Evolutionary conservation across 345 rosid genomes (phyloP).

Genomic region (Carallia brachiata): DNA sequence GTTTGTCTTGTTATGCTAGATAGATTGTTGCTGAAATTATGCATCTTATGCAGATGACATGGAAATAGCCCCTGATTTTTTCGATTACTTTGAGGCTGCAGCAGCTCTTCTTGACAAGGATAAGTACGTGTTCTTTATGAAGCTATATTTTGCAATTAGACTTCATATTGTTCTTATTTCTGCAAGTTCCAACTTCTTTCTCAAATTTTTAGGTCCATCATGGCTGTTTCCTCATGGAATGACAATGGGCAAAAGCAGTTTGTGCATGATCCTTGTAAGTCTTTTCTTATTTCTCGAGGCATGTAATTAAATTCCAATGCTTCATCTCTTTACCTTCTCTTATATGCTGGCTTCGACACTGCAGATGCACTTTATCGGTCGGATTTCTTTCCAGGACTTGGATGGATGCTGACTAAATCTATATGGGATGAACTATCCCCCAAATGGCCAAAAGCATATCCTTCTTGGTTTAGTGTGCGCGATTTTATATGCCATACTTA

Average conservation of each 20-base stretch:
- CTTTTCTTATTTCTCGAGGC: not conserved
- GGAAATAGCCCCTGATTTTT: constrained; percentile 98
- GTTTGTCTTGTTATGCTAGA: constrained; percentile 4
- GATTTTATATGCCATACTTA: constrained; percentile 12
- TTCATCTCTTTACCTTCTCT: constrained; percentile 6
- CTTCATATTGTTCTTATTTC: not conserved
- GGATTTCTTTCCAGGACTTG: constrained; percentile 99
- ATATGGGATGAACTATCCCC: constrained; percentile 98
- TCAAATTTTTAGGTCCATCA: constrained; percentile 67
- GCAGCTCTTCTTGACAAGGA: constrained; percentile 88
- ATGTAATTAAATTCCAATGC: not conserved
- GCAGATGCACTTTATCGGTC: constrained; percentile 91
- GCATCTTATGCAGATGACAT: constrained; percentile 80
- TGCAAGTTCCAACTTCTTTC: constrained; percentile 1
- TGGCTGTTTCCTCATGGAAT: constrained; percentile 99
- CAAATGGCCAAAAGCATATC: constrained; percentile 99
- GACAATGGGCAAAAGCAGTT: constrained; percentile 99
- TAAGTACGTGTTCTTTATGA: constrained; percentile 49
- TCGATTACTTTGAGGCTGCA: constrained; percentile 94
- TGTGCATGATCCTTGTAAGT: constrained; percentile 91
- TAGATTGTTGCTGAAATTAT: constrained; percentile 8
- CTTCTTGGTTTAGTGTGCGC: constrained; percentile 28
- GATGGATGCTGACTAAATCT: constrained; percentile 88
- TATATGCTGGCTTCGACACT: constrained; percentile 24
- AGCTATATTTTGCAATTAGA: not conserved